phyloP scores from a whole-genome alignment of 2,329 filamentous ascomycete genomes.

The Botryosphaeria dothidea region DNA sequence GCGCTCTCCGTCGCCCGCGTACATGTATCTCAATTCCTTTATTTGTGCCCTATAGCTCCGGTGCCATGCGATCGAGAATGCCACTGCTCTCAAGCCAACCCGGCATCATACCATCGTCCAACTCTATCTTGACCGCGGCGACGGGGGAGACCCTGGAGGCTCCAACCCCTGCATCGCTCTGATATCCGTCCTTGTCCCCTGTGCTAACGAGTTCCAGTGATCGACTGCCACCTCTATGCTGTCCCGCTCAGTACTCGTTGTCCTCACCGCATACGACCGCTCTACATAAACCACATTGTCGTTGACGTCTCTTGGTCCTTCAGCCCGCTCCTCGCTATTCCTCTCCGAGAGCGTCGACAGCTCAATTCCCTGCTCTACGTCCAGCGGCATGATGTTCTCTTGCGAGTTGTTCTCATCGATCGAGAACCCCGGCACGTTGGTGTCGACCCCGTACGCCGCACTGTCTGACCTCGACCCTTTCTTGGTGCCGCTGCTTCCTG shows the following conservation, averaged over 20 bases:
- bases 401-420: background rate
- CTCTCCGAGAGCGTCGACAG: background rate
- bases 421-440: background rate
- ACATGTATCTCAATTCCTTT: too few species aligned
- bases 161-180: background rate
- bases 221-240: background rate
- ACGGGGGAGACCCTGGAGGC: background rate
- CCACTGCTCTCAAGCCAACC: background rate
- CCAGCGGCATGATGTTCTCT: background rate
- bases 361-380: background rate
- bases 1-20: too few species aligned
- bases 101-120: background rate
- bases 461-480: background rate
- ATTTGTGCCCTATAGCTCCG: background rate
- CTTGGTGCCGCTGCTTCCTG: background rate
- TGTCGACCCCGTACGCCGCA: constrained; percentile 2
- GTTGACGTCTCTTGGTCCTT: too few species aligned
- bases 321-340: background rate
- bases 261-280: background rate
- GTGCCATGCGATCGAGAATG: background rate
- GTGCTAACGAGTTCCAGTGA: background rate
- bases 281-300: background rate
- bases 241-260: background rate
- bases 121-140: background rate
- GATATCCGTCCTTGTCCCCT: background rate